phyloP scores from a whole-genome alignment of 129 eudicot species.

The Centrapalus pauciflorus region DNA sequence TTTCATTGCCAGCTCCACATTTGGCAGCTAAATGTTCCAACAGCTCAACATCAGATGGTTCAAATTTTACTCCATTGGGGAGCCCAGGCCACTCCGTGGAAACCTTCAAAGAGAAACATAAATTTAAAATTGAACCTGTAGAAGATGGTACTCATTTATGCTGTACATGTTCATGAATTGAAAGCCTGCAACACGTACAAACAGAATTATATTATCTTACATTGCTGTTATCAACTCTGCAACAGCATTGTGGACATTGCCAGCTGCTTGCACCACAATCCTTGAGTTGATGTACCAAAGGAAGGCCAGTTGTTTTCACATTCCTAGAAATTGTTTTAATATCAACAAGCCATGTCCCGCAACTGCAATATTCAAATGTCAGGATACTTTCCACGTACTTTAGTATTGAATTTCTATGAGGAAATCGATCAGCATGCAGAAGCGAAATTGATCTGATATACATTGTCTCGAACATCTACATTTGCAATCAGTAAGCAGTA shows the following conservation, averaged over 20 bases:
- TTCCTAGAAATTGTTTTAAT: conserved; percentile 50
- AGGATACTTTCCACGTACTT: too few relatives aligned
- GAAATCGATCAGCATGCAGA: too few relatives aligned
- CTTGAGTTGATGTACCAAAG: conserved; percentile 34
- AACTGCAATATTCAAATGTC: conserved; percentile 37
- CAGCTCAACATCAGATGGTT: conserved; percentile 79
- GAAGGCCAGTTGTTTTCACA: conserved; percentile 42
- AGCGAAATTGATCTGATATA: too few relatives aligned
- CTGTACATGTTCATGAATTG: conserved; percentile 3
- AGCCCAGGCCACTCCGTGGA: conserved; percentile 78
- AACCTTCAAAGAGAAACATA: conserved; percentile 39
- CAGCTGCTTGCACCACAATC: conserved; percentile 48
- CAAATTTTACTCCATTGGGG: conserved; percentile 83
- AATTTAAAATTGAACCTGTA: not conserved
- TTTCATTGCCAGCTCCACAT: conserved; percentile 42
- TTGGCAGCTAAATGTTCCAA: conserved; percentile 79
- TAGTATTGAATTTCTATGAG: too few relatives aligned
- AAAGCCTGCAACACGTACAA: not conserved
- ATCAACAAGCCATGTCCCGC: conserved; percentile 72
- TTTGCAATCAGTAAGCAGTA: too few relatives aligned
- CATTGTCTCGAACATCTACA: too few relatives aligned
- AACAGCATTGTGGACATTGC: conserved; percentile 72
- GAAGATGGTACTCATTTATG: not conserved
- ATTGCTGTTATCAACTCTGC: conserved; percentile 49
- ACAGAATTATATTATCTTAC: conserved; percentile 34